A percentile compares a stretch with the other conserved stretches of the same genome.
phyloP scores from a whole-genome alignment of 139 green algal genomes.

The Volvox reticuliferus region DNA sequence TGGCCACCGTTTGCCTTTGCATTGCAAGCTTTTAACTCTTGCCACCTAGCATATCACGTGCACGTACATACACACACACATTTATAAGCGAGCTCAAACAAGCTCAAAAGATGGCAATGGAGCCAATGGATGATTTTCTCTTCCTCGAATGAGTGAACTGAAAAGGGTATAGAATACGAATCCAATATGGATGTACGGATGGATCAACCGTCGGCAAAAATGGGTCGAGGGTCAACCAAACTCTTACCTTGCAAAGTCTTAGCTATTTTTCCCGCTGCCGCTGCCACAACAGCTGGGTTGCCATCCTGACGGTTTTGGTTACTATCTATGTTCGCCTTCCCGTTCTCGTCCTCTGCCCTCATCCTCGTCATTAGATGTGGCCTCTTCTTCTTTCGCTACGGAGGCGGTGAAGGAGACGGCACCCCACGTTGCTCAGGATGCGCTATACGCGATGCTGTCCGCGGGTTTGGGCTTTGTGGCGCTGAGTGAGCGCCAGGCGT shows the following conservation, averaged over 20 bases:
- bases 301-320: too few relatives aligned
- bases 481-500: neutral
- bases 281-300: neutral
- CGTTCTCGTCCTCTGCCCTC: neutral
- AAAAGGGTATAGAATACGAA: too few relatives aligned
- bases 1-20: too few relatives aligned
- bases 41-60: neutral
- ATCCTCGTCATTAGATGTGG: neutral
- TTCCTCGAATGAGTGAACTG: too few relatives aligned
- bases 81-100: neutral
- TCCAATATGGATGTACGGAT: neutral
- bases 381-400: neutral
- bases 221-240: neutral
- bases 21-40: too few relatives aligned
- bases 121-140: too few relatives aligned
- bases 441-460: neutral
- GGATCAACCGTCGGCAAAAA: neutral
- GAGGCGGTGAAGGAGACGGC: neutral
- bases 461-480: slow-evolving; percentile 13
- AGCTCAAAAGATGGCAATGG: too few relatives aligned
- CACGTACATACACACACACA: neutral
- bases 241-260: neutral
- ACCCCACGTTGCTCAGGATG: neutral
- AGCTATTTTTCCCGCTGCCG: neutral
- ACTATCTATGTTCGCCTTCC: neutral